Base-by-base conservation (phyloP, 257 asterid genomes). In the Jacaranda mimosifolia region DNA sequence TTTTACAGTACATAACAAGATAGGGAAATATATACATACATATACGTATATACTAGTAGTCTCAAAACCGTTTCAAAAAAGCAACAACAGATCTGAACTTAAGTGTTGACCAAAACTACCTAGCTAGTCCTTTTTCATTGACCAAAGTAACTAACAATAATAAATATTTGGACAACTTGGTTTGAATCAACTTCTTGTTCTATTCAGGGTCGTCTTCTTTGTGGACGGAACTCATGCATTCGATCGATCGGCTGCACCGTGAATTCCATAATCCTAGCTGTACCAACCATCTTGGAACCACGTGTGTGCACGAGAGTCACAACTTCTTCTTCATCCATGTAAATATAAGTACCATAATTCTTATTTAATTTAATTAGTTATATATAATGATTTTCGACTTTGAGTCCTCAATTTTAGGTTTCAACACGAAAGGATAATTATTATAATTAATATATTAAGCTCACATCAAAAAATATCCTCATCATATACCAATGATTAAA, bases 101-200 rank as follows among this genome's bases (percentile, higher is more conserved):
- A 68, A 43, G 59, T 45, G 42, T 68, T 68, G 59, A 68, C 42
- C 59, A 11, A 45, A 68, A 43, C 72, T 7, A 65, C 71, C 55
- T 43, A 36, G 6, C 57, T 40, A 35, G 18, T 13, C 70, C 32
- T 66, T 17, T 18, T 4, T 9, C 36, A 58, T 58, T 58, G 39
- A 58, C 15, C 4, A n/a, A 3, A 55, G 11, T 55, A 51, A 51
- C 18, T 51, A 51, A 26, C 32, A 26, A 13, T 51, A 57, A 57
- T 57, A 57, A 6, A 18, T 21, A 57, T 0, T 57, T 17, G 38
- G 63, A 57, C 63, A 56, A 19, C 38, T 57, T 57, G 38, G 38
- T 57, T 57, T 57, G 19, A 12, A 21, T 18, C 14, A 5, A 3
- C 7, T 57, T 57, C 38, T 18, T 57, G 63, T 57, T 57, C 38